phyloP scores from a whole-genome alignment of 306 rosid genomes.

The Castanopsis chinensis region DNA sequence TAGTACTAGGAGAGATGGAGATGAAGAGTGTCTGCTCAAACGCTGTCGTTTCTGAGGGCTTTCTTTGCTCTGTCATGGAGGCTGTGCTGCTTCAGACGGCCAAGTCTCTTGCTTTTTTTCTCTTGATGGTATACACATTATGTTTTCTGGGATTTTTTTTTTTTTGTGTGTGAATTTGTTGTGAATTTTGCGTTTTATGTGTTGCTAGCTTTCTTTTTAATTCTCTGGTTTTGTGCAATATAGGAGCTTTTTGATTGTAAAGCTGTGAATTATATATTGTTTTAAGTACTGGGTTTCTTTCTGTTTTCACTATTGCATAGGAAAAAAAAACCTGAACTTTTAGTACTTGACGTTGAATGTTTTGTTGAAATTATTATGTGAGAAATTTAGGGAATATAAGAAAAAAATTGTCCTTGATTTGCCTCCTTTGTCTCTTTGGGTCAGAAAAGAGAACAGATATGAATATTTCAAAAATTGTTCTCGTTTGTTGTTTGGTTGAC shows the following conservation, averaged over 20 bases:
- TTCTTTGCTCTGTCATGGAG: slow-evolving; percentile 39
- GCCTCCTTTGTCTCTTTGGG: background rate
- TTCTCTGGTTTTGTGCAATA: background rate
- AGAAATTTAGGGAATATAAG: background rate
- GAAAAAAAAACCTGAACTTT: background rate
- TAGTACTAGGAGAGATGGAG: slow-evolving; percentile 19
- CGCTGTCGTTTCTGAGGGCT: slow-evolving; percentile 12
- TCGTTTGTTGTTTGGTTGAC: background rate
- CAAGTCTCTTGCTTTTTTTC: slow-evolving; percentile 38
- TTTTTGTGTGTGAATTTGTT: background rate
- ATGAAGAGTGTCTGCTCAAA: slow-evolving; percentile 17
- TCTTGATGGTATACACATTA: slow-evolving; percentile 31
- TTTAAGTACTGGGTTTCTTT: too few species aligned
- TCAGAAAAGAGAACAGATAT: background rate
- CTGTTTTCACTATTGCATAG: background rate
- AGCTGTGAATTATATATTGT: too few species aligned
- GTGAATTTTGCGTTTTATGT: background rate
- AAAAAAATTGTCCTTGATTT: background rate
- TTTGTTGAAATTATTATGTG: background rate
- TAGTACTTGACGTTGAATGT: background rate
- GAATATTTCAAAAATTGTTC: background rate
- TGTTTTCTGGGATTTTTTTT: background rate
- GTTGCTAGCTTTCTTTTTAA: background rate
- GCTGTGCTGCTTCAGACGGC: slow-evolving; percentile 40
- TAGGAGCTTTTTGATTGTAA: background rate